Conservation (phyloP, 176 grass and related monocot species). For the Carex scoparia region DNA sequence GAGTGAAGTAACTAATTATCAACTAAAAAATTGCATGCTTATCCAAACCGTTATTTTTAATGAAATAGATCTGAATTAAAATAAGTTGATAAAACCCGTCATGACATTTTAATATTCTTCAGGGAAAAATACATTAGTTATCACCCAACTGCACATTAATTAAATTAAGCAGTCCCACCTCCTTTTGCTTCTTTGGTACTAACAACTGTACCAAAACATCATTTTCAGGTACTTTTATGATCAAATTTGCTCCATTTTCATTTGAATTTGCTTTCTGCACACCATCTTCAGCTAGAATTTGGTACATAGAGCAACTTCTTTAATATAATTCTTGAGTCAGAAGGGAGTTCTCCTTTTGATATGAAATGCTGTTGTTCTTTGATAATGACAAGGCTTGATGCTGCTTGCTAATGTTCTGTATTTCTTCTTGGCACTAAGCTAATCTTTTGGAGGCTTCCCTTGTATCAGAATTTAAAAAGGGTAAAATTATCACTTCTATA, state of each 20-base stretch:
- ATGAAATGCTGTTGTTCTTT: conserved; percentile 7
- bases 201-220: not conserved
- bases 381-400: conserved; percentile 42
- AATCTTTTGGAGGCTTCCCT: conserved; percentile 49
- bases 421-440: conserved; percentile 63
- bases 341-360: conserved; percentile 29
- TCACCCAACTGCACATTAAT: too few species aligned
- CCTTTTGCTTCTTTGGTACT: conserved; percentile 44
- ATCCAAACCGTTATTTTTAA: too few species aligned
- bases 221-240: not conserved
- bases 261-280: conserved; percentile 1
- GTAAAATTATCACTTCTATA: not conserved
- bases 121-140: conserved; percentile 23
- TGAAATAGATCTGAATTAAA: too few species aligned
- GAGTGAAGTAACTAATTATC: too few species aligned
- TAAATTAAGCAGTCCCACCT: conserved; percentile 50
- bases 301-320: not conserved
- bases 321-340: not conserved
- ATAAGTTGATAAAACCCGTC: too few species aligned
- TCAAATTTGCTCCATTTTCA: not conserved
- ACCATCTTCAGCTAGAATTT: conserved; percentile 11
- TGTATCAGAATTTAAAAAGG: conserved; percentile 42
- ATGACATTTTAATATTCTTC: conserved; percentile 17
- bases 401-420: conserved; percentile 51
- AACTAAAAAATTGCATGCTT: too few species aligned